Percentiles rank a stretch among this genome's conserved stretches.
These are phyloP conservation scores for Leishmania tarentolae DNA, from an alignment of 208 protist genomes.

Conservation along the genomic window DNA sequence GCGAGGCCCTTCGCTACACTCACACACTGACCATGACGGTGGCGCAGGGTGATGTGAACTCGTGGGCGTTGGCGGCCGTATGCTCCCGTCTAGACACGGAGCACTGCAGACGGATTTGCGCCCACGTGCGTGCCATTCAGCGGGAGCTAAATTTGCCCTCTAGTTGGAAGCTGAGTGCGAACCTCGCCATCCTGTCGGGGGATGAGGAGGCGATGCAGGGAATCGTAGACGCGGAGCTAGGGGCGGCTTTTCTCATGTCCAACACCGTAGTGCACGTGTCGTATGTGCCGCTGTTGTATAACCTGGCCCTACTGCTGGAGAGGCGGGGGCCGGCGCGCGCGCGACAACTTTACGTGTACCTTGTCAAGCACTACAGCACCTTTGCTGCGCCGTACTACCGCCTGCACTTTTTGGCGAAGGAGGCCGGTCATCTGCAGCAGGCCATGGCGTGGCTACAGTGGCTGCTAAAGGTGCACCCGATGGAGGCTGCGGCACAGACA, in stretches of 20 bases:
- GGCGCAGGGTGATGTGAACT: constrained; percentile 64
- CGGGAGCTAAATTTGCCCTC: constrained; percentile 43
- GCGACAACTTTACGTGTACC: constrained; percentile 72
- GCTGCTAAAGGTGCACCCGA: constrained; percentile 65
- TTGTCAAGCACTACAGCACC: constrained; percentile 79
- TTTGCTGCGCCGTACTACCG: constrained; percentile 77
- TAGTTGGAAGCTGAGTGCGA: constrained; percentile 64
- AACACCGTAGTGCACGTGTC: constrained; percentile 29
- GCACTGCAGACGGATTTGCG: constrained; percentile 39
- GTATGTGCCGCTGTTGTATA: constrained; percentile 83
- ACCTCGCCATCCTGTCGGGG: constrained; percentile 54
- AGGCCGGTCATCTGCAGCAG: constrained; percentile 54
- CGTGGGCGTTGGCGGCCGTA: constrained; percentile 70
- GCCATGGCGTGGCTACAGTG: constrained; percentile 83
- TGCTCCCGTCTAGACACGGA: constrained; percentile 68
- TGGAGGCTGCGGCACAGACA: constrained; percentile 56
- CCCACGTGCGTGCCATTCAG: constrained; percentile 49
- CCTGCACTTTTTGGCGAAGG: constrained; percentile 63
- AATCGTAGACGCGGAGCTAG: constrained; percentile 75
- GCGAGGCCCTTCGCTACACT: constrained; percentile 66
- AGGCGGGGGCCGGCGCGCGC: constrained; percentile 42
- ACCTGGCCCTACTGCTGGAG: constrained; percentile 76
- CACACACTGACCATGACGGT: constrained; percentile 60
- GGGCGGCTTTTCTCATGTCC: constrained; percentile 52
- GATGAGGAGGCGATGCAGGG: constrained; percentile 70